Base-by-base conservation (phyloP, 768 basidiomycete species). In the Lepiota brunneoincarnata region DNA sequence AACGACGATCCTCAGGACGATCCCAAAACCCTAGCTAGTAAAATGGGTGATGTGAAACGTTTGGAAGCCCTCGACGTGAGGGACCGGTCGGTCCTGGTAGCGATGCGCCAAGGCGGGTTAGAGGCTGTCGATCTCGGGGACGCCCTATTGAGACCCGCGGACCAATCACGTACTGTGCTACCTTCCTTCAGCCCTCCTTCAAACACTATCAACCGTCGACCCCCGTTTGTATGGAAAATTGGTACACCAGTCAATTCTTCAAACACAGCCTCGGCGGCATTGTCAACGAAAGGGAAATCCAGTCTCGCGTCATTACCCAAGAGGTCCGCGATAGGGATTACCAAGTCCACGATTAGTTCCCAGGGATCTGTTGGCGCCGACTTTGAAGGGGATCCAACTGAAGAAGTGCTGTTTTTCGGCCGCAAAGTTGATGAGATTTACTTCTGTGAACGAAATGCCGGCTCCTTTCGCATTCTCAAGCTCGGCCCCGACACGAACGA, bases 101-200 rank as follows among this genome's bases (percentile, higher is more conserved):
- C 91, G 14, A 81, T 93, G 82, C 84, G 91, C 18, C 90, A 90
- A 67, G 90, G 91, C 28, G 91, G 92, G 2, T 68, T 93, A 35
- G 91, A 93, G 62, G 91, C 80, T 0, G 84, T 91, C 26, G 87
- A 92, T 61, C 74, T 93, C 31, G 77, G 83, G 23, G 91, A 93
- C 64, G 91, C 90, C 4, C 69, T 93, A 38, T 73, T 93, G 50
- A 82, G 77, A 51, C 91, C 91, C 21, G 91, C 84, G 0, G 91
- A 93, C 62, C 82, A 85, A 59, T 93, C 91, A 4, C 81, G 91
- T 44, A 82, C 81, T 3, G 67, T 71, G 6, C 61, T 92, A n/a
- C 91, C 91, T 1, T 75, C 86, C 58, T 93, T 89, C 63, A 73
- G 77, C 42, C 79, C 88, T 9, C 74, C 84, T 6, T 67, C 75